Base-by-base conservation (phyloP, 208 protist genomes). In the Endotrypanum monterogeii region DNA sequence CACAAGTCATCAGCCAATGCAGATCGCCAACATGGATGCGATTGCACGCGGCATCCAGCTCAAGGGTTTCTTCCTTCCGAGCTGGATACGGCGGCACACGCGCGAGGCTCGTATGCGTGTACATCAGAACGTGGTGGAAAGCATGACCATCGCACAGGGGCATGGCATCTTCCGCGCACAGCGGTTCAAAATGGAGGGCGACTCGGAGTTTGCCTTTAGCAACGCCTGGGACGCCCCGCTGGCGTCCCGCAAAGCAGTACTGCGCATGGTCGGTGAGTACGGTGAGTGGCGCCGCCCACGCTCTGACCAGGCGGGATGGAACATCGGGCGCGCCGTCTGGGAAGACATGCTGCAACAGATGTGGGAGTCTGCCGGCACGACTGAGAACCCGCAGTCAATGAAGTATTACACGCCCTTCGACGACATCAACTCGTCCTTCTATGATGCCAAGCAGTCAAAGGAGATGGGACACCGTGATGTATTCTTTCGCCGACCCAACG, bases 1-100 rank as follows among this genome's bases (percentile, higher is more conserved):
- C 82, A 99, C 98, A 81, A 97, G 92, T 39, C 86, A 94, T 72
- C 83, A 98, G 79, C 96, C 98, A 9, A 90, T 99, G 61, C 88
- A 94, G 71, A 79, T 99, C 20, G 84, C 98, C 16, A 99, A 98
- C 58, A 88, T 90, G 75, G 89, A 94, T 70, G 87, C 94, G 4
- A 98, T 99, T 62, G 95, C 96, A 20, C 83, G 92, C 55, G 90
- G 98, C 60, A 92, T 99, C 62, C 76, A 93, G 65, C 81, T 95
- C 37, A 87, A 84, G 32, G 98, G 98, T 50, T 99, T 99, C 83
- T 98, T 94, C 82, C 87, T 99, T 65, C 91, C 90, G 6, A 71
- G 80, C 68, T 99, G 96, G 96, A 91, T 89, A 50, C 77, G 83
- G 67, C 80, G 81, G 25, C 88, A 98, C 76, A 92, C 90, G 52